Conservation (phyloP, 1,284 basidiomycete species). For the Sporisorium scitamineum region DNA sequence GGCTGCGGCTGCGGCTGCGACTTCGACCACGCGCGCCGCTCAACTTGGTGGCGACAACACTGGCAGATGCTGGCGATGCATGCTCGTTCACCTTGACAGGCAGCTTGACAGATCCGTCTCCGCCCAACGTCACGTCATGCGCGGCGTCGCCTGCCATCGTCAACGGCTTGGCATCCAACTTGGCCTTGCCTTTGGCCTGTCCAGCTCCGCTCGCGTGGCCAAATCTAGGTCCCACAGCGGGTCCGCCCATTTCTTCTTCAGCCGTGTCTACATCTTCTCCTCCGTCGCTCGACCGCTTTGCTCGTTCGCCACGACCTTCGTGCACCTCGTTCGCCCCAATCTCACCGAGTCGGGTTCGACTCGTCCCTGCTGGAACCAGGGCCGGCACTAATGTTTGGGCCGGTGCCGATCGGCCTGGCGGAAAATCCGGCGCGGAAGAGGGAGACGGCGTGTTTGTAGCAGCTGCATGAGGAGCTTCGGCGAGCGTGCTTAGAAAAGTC, state of each 20-base stretch:
- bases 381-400: constrained; percentile 46
- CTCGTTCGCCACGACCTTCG: constrained; percentile 5
- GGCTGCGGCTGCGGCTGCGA: constrained; percentile 40
- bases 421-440: constrained; percentile 41
- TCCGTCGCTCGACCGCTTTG: constrained; percentile 37
- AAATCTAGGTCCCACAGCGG: neutral
- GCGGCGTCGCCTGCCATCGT: constrained; percentile 8
- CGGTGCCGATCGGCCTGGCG: constrained; percentile 54
- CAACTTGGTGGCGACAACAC: constrained; percentile 2
- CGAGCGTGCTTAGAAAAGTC: constrained; percentile 72
- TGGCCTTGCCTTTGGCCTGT: constrained; percentile 33
- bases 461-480: constrained; percentile 62
- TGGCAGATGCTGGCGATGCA: constrained; percentile 5
- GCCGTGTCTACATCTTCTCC: constrained; percentile 49
- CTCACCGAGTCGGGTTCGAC: constrained; percentile 13
- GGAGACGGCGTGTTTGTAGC: constrained; percentile 2
- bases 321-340: constrained; percentile 1
- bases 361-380: constrained; percentile 12
- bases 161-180: constrained; percentile 12
- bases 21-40: constrained; percentile 14
- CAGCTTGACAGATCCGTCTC: constrained; percentile 15
- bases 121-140: constrained; percentile 1
- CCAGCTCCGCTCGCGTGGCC: neutral
- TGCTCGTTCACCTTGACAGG: constrained; percentile 6
- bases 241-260: constrained; percentile 31